These are phyloP conservation scores for Arthrobotrys musiformis DNA, from an alignment of 2,329 filamentous ascomycete genomes.

Conservation along the genomic window DNA sequence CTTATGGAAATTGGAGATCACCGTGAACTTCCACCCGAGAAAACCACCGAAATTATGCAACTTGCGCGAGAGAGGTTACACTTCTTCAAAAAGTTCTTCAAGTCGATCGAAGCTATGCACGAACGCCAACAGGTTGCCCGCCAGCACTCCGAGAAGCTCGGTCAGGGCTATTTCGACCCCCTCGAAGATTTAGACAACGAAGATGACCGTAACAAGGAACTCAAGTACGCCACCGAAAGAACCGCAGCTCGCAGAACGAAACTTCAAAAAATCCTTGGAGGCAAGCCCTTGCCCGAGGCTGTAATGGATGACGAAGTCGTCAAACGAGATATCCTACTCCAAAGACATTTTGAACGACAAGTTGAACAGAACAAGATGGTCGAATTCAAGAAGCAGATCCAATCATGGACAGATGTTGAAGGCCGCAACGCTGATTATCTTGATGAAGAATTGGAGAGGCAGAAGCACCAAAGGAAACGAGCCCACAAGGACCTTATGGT, in stretches of 20 bases:
- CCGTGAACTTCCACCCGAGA: too few relatives aligned
- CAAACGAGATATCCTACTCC: not conserved
- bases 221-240: not conserved
- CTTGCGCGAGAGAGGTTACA: not conserved
- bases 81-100: not conserved
- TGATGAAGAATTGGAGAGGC: not conserved
- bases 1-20: not conserved
- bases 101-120: not conserved
- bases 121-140: not conserved
- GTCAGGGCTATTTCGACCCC: not conserved
- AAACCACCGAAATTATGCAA: not conserved
- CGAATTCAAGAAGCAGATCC: not conserved
- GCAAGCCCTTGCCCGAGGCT: not conserved
- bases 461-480: not conserved
- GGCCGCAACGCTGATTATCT: not conserved
- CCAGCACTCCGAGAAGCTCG: not conserved
- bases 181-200: conserved; percentile 6
- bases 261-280: conserved; percentile 20
- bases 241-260: not conserved
- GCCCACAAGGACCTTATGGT: not conserved
- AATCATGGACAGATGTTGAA: not conserved
- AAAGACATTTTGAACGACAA: not conserved
- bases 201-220: conserved; percentile 2
- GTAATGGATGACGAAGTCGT: not conserved
- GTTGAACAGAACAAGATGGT: not conserved